phyloP scores from a whole-genome alignment of 805 yeast genomes.

The Myxozyma geophila region DNA sequence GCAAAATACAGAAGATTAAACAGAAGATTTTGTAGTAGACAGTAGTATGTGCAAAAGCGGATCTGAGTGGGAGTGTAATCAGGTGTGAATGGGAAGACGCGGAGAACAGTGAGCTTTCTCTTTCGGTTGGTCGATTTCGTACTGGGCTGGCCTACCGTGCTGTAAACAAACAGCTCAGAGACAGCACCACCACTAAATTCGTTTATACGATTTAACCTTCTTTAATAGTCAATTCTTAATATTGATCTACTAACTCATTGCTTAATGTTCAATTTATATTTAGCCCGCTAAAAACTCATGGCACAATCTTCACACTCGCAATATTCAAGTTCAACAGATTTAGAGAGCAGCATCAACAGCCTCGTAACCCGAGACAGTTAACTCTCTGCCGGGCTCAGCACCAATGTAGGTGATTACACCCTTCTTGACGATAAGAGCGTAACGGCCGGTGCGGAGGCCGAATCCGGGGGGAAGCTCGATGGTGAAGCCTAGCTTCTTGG shows the following conservation, averaged over 20 bases:
- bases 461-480: conserved; percentile 61
- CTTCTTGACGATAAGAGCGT: conserved; percentile 69
- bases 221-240: not conserved
- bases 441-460: conserved; percentile 68
- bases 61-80: no score
- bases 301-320: not conserved
- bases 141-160: not conserved
- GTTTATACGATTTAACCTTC: no score
- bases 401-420: conserved; percentile 59
- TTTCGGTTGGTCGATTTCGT: not conserved
- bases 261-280: not conserved
- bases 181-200: no score
- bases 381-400: conserved; percentile 51
- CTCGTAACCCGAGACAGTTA: conserved; percentile 53
- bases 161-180: no score
- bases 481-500: conserved; percentile 62
- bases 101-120: no score
- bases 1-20: no score
- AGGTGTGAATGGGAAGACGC: no score
- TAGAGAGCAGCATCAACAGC: conserved; percentile 50
- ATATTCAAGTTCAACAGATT: not conserved
- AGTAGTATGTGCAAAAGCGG: no score
- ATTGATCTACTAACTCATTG: not conserved
- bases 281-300: no score
- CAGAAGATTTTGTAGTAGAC: no score